Percentiles rank a stretch among this genome's conserved stretches.
Conservation (phyloP, 371 early-diverging fungal species). For the Mortierella sp. region DNA sequence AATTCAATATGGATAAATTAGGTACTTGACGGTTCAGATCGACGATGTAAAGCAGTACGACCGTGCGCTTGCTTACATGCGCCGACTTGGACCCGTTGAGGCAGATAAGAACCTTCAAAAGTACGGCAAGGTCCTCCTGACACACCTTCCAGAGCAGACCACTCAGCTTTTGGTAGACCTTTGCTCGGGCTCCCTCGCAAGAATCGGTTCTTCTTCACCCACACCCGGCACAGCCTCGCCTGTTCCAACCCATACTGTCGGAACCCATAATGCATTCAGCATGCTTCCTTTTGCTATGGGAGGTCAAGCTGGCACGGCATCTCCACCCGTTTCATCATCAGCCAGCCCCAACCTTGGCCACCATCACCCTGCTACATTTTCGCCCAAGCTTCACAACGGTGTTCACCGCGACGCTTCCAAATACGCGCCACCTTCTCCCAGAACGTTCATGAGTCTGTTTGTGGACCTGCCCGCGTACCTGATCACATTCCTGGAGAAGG, state of each 20-base stretch:
- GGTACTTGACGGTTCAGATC: slow-evolving; percentile 83
- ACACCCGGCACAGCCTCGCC: slow-evolving; percentile 31
- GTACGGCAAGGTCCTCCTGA: slow-evolving; percentile 85
- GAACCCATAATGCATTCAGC: slow-evolving; percentile 45
- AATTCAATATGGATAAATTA: background rate
- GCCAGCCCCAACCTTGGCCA: slow-evolving; percentile 31
- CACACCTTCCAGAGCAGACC: slow-evolving; percentile 82
- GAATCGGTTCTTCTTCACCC: slow-evolving; percentile 1
- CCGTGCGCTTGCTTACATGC: slow-evolving; percentile 80
- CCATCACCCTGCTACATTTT: slow-evolving; percentile 31
- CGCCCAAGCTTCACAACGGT: slow-evolving; percentile 23
- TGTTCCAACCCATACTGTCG: slow-evolving; percentile 12
- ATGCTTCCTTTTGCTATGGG: slow-evolving; percentile 62
- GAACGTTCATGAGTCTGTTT: slow-evolving; percentile 80
- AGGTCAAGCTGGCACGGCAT: slow-evolving; percentile 21
- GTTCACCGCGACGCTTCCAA: slow-evolving; percentile 28
- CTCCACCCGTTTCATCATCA: slow-evolving; percentile 17
- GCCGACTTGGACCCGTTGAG: slow-evolving; percentile 69
- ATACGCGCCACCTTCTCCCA: slow-evolving; percentile 69
- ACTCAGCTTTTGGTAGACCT: slow-evolving; percentile 84
- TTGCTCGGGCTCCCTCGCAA: slow-evolving; percentile 70
- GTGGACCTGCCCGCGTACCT: slow-evolving; percentile 82
- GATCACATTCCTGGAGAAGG: slow-evolving; percentile 80
- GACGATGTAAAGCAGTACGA: slow-evolving; percentile 89
- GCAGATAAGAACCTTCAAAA: slow-evolving; percentile 76